Evolutionary conservation across 164 flowering plant genomes (phyloP).

Genomic region (Tetrastigma voinierianum): DNA sequence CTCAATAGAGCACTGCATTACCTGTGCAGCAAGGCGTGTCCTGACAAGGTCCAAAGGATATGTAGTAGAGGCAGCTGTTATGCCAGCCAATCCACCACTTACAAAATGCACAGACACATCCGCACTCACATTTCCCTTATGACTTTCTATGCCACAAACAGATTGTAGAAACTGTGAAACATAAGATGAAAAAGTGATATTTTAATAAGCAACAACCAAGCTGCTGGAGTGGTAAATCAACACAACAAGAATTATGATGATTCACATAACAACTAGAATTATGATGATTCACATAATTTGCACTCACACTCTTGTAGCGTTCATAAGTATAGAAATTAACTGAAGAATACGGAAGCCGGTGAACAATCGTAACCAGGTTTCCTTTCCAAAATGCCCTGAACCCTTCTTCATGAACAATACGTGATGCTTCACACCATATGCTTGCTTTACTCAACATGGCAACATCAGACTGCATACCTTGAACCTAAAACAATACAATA

Average conservation of each 20-base stretch:
- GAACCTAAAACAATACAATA: conserved; percentile 39
- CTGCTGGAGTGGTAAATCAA: not conserved
- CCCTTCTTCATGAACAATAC: conserved; percentile 72
- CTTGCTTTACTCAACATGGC: conserved; percentile 53
- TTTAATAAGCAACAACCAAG: not conserved
- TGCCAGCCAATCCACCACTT: conserved; percentile 82
- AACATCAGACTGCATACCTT: conserved; percentile 85
- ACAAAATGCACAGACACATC: conserved; percentile 55
- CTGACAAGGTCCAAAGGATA: conserved; percentile 88
- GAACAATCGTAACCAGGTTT: conserved; percentile 78
- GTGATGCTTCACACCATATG: conserved; percentile 80
- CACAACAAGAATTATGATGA: not conserved
- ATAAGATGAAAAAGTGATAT: not conserved
- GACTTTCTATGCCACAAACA: conserved; percentile 41
- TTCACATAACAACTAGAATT: not conserved
- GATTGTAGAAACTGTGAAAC: conserved; percentile 55
- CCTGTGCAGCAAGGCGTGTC: conserved; percentile 92
- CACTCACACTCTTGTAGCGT: conserved; percentile 64
- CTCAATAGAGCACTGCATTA: conserved; percentile 16
- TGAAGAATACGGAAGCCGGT: conserved; percentile 86
- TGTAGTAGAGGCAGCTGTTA: conserved; percentile 78
- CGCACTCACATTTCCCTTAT: conserved; percentile 33
- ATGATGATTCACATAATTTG: not conserved
- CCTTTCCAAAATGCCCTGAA: conserved; percentile 90
- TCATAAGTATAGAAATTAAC: conserved; percentile 80